Evolutionary conservation across 2,329 filamentous ascomycete species (phyloP).

Genomic region (Ophiocordyceps camponoti-saundersi): DNA sequence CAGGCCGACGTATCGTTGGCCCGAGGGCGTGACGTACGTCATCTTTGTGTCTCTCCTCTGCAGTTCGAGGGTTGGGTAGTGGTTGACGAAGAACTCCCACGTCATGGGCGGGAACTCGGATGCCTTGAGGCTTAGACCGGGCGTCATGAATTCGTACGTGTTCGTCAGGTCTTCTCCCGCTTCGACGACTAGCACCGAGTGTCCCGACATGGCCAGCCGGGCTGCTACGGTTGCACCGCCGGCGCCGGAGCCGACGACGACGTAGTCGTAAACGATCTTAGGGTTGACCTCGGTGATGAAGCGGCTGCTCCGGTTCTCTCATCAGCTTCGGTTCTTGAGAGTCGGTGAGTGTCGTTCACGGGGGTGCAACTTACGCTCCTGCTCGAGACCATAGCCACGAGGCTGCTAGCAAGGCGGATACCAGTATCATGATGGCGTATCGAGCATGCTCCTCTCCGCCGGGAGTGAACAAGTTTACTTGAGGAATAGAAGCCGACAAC

Average conservation of each 20-base stretch:
- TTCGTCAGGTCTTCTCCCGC: slow-evolving; percentile 43
- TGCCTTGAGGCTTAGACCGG: slow-evolving; percentile 21
- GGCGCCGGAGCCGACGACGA: slow-evolving; percentile 43
- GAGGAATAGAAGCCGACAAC: background rate
- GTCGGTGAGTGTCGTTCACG: too few relatives aligned
- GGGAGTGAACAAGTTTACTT: background rate
- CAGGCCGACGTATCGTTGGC: slow-evolving; percentile 26
- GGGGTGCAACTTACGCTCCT: background rate
- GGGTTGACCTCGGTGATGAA: background rate
- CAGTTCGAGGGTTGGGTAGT: slow-evolving; percentile 35
- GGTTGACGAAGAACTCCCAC: slow-evolving; percentile 49
- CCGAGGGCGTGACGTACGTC: slow-evolving; percentile 33
- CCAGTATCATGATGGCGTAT: background rate
- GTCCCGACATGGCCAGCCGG: slow-evolving; percentile 39
- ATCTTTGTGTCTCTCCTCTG: slow-evolving; percentile 41
- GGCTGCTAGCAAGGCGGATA: background rate
- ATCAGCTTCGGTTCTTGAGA: background rate
- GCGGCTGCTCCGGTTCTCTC: background rate
- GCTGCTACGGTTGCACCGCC: slow-evolving; percentile 42
- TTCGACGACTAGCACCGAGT: slow-evolving; percentile 42
- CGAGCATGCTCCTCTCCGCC: background rate
- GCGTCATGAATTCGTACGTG: slow-evolving; percentile 15
- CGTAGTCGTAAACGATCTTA: slow-evolving; percentile 28
- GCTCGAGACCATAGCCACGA: background rate
- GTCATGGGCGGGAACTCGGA: slow-evolving; percentile 38